Percentiles rank a stretch among this genome's conserved stretches.
phyloP scores from a whole-genome alignment of 1,284 basidiomycete species.

The Ceratobasidium sp. region DNA sequence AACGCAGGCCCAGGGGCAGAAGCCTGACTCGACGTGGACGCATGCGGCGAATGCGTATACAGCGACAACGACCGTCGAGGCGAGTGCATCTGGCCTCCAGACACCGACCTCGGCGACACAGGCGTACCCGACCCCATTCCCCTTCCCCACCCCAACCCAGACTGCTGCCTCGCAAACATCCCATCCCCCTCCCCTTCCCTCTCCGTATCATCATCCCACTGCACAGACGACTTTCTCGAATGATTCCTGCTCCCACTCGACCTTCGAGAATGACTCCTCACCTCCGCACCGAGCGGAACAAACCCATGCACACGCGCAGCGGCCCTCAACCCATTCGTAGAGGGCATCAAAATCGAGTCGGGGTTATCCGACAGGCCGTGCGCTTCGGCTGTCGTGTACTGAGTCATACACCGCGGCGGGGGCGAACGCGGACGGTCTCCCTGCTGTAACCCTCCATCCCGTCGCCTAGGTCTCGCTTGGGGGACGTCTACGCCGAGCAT shows the following conservation, averaged over 20 bases:
- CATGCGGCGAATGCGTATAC: conserved; percentile 13
- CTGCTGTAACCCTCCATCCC: conserved; percentile 15
- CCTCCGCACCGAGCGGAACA: neutral
- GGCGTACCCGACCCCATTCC: neutral
- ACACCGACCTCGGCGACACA: neutral
- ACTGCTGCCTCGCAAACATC: conserved; percentile 3
- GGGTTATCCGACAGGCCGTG: conserved; percentile 57
- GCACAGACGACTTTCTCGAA: conserved; percentile 25
- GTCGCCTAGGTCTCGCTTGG: conserved; percentile 38
- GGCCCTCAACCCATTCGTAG: conserved; percentile 72
- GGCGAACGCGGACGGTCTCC: conserved; percentile 35
- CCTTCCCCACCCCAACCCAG: neutral
- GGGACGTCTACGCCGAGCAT: conserved; percentile 54
- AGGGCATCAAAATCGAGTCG: conserved; percentile 67
- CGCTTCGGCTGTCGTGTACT: conserved; percentile 44
- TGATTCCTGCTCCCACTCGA: conserved; percentile 8
- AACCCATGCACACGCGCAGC: conserved; percentile 55
- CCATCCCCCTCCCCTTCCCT: neutral
- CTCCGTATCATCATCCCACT: neutral
- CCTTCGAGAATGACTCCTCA: conserved; percentile 14
- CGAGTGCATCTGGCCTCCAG: neutral
- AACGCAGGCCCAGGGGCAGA: neutral
- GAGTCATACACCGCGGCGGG: conserved; percentile 38
- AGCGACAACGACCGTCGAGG: conserved; percentile 14
- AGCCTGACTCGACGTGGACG: neutral